Conservation (phyloP, 768 basidiomycete species). For the Agaricus sinodeliciosus region DNA sequence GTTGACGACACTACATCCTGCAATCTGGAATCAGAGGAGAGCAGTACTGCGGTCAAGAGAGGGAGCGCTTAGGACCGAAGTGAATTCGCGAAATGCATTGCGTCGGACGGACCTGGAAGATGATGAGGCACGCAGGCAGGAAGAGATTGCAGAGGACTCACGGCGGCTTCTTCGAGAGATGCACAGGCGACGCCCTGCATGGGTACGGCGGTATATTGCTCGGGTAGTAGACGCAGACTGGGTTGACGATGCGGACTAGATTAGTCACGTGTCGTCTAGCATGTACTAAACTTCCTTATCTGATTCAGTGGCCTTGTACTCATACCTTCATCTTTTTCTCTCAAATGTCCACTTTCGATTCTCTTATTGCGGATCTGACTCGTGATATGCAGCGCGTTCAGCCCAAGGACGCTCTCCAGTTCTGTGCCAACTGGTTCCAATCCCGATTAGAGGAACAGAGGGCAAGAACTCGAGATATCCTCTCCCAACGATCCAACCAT, state of each 20-base stretch:
- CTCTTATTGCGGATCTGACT: conserved; percentile 77
- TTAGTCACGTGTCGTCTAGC: conserved; percentile 21
- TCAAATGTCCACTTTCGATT: conserved; percentile 69
- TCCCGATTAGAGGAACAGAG: conserved; percentile 81
- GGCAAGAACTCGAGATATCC: conserved; percentile 59
- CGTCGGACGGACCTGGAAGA: conserved; percentile 13
- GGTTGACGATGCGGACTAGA: conserved; percentile 53
- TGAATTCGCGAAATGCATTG: conserved; percentile 34
- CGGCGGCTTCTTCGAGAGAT: conserved; percentile 40
- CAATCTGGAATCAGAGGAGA: conserved; percentile 66
- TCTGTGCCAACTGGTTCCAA: conserved; percentile 94
- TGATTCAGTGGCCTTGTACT: conserved; percentile 7
- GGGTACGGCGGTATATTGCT: conserved; percentile 60
- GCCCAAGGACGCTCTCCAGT: conserved; percentile 88
- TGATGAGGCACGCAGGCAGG: conserved; percentile 18
- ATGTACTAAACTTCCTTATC: conserved; percentile 8
- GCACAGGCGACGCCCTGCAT: conserved; percentile 46
- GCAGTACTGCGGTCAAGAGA: conserved; percentile 53
- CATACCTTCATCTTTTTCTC: not conserved
- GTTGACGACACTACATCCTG: conserved; percentile 61
- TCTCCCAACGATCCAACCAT: conserved; percentile 46
- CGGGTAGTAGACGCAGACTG: conserved; percentile 61
- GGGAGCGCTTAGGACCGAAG: conserved; percentile 61
- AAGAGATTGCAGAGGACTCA: conserved; percentile 26
- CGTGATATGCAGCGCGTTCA: conserved; percentile 82